Evolutionary conservation across 768 basidiomycete species (phyloP).

Genomic region (Mycena sanguinolenta): DNA sequence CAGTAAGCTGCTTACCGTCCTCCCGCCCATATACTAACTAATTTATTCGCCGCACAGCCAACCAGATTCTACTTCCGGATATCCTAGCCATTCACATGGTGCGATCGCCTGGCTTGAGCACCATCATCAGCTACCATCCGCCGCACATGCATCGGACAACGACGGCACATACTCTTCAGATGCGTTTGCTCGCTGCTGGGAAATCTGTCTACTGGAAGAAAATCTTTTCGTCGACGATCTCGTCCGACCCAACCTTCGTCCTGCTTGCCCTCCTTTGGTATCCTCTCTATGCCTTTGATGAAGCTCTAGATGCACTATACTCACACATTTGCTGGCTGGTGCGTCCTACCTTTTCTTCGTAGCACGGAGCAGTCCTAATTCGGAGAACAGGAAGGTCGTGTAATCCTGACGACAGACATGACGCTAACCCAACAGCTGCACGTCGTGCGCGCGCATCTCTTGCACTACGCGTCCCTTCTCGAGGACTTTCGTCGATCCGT

Average conservation of each 20-base stretch:
- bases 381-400: slow-evolving; percentile 57
- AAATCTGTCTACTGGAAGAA: slow-evolving; percentile 60
- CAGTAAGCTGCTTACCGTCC: too few species aligned
- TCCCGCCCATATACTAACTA: background rate
- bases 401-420: slow-evolving; percentile 56
- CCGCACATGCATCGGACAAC: slow-evolving; percentile 45
- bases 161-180: too few species aligned
- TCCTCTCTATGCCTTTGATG: too few species aligned
- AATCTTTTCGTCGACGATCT: slow-evolving; percentile 52
- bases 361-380: slow-evolving; percentile 39
- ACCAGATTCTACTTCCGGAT: slow-evolving; percentile 57
- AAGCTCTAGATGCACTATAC: too few species aligned
- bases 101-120: slow-evolving; percentile 52
- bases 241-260: slow-evolving; percentile 64
- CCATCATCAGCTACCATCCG: slow-evolving; percentile 61
- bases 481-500: slow-evolving; percentile 67
- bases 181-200: slow-evolving; percentile 53
- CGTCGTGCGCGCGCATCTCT: too few species aligned
- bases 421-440: slow-evolving; percentile 66
- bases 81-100: slow-evolving; percentile 69
- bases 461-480: slow-evolving; percentile 67
- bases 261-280: too few species aligned
- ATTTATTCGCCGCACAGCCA: slow-evolving; percentile 38
- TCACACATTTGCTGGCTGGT: too few species aligned
- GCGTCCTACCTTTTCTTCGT: slow-evolving; percentile 69